A percentile compares a stretch with the other conserved stretches of the same genome.
Conservation (phyloP, 805 yeast genomes). For the Saturnispora hagleri region DNA sequence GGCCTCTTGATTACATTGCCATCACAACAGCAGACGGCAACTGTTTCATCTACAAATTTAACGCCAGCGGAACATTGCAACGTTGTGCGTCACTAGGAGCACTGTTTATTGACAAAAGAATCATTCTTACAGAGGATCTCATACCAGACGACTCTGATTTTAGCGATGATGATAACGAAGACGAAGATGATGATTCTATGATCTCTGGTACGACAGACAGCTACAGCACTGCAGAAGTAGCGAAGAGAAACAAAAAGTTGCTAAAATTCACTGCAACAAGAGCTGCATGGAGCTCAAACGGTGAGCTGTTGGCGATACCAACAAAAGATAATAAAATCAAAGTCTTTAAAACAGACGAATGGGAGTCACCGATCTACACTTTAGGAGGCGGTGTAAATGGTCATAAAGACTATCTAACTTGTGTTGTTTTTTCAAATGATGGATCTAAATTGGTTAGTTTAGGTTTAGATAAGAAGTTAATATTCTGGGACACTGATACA, state of each 20-base stretch:
- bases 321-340: constrained; percentile 39
- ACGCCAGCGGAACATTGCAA: constrained; percentile 43
- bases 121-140: constrained; percentile 12
- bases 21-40: constrained; percentile 53
- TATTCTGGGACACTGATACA: constrained; percentile 45
- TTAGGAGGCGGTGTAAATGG: constrained; percentile 18
- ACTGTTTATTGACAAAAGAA: constrained; percentile 31
- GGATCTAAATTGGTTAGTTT: constrained; percentile 53
- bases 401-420: constrained; percentile 33
- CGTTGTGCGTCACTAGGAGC: constrained; percentile 36
- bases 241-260: constrained; percentile 31
- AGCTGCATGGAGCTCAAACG: constrained; percentile 64
- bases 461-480: constrained; percentile 40
- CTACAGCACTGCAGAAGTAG: constrained; percentile 6
- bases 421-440: constrained; percentile 51
- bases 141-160: constrained; percentile 30
- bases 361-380: constrained; percentile 13
- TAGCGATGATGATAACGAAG: constrained; percentile 28
- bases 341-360: constrained; percentile 34
- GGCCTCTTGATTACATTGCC: constrained; percentile 47
- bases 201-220: constrained; percentile 14
- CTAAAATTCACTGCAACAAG: constrained; percentile 32
- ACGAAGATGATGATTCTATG: constrained; percentile 25
- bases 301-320: constrained; percentile 63
- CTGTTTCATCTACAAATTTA: constrained; percentile 44